These are phyloP conservation scores for Coemansia sp. DNA, from an alignment of 192 early-diverging fungal species.

Conservation along the genomic window DNA sequence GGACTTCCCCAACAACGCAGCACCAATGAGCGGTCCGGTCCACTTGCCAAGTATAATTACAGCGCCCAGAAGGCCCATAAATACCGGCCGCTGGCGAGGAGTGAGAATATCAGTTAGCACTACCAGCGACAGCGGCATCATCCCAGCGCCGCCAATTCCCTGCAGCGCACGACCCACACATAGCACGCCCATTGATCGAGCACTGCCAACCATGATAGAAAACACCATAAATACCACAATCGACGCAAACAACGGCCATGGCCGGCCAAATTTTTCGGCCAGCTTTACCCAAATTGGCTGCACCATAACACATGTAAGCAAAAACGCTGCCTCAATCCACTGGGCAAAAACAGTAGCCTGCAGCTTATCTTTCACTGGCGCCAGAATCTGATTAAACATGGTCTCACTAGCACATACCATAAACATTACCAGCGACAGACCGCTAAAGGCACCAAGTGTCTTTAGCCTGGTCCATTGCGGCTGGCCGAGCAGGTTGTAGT, in stretches of 20 bases:
- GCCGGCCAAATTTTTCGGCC: conserved; percentile 69
- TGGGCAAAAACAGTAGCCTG: conserved; percentile 59
- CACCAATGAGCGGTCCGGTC: conserved; percentile 69
- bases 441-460: conserved; percentile 19
- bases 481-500: conserved; percentile 45
- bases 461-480: conserved; percentile 32
- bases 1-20: conserved; percentile 59
- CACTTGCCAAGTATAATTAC: conserved; percentile 63
- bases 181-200: conserved; percentile 47
- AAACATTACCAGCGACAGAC: conserved; percentile 64
- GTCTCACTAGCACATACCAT: conserved; percentile 77
- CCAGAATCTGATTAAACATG: conserved; percentile 75
- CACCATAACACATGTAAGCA: conserved; percentile 67
- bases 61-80: conserved; percentile 62
- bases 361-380: conserved; percentile 69
- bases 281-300: conserved; percentile 82
- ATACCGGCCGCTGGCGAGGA: conserved; percentile 65
- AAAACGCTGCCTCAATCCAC: conserved; percentile 79
- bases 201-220: conserved; percentile 49
- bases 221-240: conserved; percentile 49
- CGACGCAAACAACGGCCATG: conserved; percentile 35
- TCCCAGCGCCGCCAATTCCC: conserved; percentile 68
- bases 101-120: conserved; percentile 75
- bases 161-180: conserved; percentile 70
- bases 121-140: conserved; percentile 66